Percentiles rank a stretch among this genome's conserved stretches.
Conservation (phyloP, 2,329 filamentous ascomycete species). For the Arthrobotrys megalospora region DNA sequence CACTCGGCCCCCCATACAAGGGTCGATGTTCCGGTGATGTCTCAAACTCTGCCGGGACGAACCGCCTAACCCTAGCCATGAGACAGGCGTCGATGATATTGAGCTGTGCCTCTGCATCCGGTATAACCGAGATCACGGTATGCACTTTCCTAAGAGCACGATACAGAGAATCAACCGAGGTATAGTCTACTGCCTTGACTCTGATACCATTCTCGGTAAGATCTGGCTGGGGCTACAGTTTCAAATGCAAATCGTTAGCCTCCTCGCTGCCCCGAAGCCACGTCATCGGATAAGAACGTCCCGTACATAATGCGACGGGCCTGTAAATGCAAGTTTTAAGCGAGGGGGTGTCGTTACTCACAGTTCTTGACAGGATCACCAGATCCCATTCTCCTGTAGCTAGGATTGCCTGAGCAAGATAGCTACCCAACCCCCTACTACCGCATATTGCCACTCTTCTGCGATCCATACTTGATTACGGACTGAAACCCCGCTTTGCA, state of each 20-base stretch:
- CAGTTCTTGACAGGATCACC: constrained; percentile 63
- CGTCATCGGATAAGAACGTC: constrained; percentile 44
- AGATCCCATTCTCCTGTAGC: constrained; percentile 61
- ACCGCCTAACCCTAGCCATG: constrained; percentile 60
- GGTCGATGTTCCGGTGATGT: constrained; percentile 61
- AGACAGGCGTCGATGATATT: constrained; percentile 63
- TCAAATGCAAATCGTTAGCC: constrained; percentile 49
- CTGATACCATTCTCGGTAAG: constrained; percentile 56
- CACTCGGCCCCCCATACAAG: constrained; percentile 52
- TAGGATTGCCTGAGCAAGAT: constrained; percentile 62
- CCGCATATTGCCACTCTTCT: constrained; percentile 63
- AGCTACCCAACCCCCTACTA: constrained; percentile 62
- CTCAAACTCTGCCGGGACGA: constrained; percentile 64
- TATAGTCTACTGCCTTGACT: constrained; percentile 63
- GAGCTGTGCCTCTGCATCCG: constrained; percentile 60
- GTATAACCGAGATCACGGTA: constrained; percentile 62
- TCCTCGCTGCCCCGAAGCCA: constrained; percentile 34
- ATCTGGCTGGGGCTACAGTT: constrained; percentile 59
- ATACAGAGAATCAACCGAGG: constrained; percentile 35
- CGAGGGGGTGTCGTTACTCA: constrained; percentile 57
- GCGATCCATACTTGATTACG: constrained; percentile 43
- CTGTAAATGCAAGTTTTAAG: constrained; percentile 50
- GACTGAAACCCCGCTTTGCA: constrained; percentile 12
- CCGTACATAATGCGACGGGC: not conserved
- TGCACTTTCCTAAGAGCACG: constrained; percentile 59